Percentiles rank a stretch among this genome's conserved stretches.
phyloP scores from a whole-genome alignment of 2,329 filamentous ascomycete species.

The Delphinella strobiligena region DNA sequence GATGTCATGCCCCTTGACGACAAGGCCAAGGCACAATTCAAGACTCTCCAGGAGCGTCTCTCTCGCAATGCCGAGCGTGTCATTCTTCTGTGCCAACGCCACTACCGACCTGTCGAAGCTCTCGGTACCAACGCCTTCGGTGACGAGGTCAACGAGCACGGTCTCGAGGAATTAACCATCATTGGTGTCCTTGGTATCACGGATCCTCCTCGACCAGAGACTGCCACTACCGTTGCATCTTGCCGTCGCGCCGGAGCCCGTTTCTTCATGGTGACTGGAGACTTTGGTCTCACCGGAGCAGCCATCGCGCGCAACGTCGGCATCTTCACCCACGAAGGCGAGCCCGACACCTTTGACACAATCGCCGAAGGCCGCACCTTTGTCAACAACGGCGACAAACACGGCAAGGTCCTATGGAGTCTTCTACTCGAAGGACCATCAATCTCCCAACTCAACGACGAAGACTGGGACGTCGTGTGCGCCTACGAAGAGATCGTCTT shows the following conservation, averaged over 20 bases:
- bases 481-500: conserved; percentile 40
- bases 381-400: conserved; percentile 4
- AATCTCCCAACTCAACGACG: conserved; percentile 15
- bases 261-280: conserved; percentile 33
- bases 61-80: conserved; percentile 33
- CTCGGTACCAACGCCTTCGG: conserved; percentile 36
- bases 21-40: conserved; percentile 22
- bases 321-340: conserved; percentile 18
- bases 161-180: conserved; percentile 33
- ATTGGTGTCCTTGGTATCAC: conserved; percentile 40
- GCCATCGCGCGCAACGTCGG: conserved; percentile 31
- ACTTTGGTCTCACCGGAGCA: conserved; percentile 28
- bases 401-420: conserved; percentile 4
- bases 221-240: conserved; percentile 21
- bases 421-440: conserved; percentile 12
- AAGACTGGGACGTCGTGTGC: conserved; percentile 36
- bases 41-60: conserved; percentile 27
- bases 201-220: conserved; percentile 28
- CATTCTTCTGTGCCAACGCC: conserved; percentile 31
- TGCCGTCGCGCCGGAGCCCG: conserved; percentile 26
- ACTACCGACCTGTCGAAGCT: conserved; percentile 15
- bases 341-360: conserved; percentile 21
- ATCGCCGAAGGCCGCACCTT: conserved; percentile 6
- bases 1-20: conserved; percentile 24
- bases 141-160: conserved; percentile 34